Evolutionary conservation across 139 green algal genomes (phyloP), one percentile per base, ranked within the genome.

Genomic region (Nannochloris sp.): DNA sequence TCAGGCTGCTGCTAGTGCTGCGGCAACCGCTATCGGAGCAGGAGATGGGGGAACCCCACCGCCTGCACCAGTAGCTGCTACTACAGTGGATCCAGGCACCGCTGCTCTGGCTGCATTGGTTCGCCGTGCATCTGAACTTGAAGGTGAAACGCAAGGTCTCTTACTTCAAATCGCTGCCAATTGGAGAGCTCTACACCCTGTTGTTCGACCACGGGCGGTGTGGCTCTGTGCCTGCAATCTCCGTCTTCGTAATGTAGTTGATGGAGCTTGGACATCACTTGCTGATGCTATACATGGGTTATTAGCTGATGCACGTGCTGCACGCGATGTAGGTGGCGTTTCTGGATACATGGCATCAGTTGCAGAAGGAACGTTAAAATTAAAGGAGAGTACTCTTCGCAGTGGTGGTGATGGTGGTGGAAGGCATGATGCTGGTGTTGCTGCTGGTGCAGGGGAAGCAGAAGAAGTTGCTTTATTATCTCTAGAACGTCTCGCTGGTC

Each of bases 161-260:
- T 56, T 78, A n/a, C 48, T 78, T 6, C 71, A 78, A 38, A 73
- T 78, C 12, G 64, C 58, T 31, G 23, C 64, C 38, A 78, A 78
- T 64, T 78, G 71, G 71, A 47, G 64, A 10, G 71, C 71, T 35
- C 47, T 78, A 56, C 64, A 78, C 35, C 64, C 71, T 34, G 35
- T 70, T 55, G 71, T 68, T 31, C 64, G 58, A 13, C 57, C 71
- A 12, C 45, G 71, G 27, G 71, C 71, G 15, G 48, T 78, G 15
- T 78, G 71, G 71, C 8, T 78, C 2, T 78, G 71, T 68, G 53
- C 64, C 42, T 72, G n/a, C 55, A 55, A 78, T 57, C 55, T 78
- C 33, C 35, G 3, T 34, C 9, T 72, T 25, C 6, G 12, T 30
- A 31, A n/a, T 7, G 57, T 54, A 27, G 44, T 73, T 35, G 71